Evolutionary conservation across 2,329 filamentous ascomycete species (phyloP), one percentile per base, ranked within the genome.

Genomic region (Aspergillus aculeatinus): DNA sequence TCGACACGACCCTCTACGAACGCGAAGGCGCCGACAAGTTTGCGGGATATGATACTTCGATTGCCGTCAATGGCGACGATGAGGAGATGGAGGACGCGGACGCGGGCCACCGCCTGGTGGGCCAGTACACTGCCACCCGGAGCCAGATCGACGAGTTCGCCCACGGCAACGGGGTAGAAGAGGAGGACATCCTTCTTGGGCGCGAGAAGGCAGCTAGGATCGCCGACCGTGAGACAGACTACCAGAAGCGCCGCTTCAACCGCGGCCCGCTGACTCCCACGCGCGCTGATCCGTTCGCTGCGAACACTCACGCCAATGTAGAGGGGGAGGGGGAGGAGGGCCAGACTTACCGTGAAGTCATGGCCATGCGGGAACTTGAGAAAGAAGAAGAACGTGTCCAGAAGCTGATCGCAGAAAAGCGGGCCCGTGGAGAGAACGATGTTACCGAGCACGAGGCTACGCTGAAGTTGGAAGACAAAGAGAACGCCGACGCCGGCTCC

Each of bases 101-200:
- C 75, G 87, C 81, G n/a, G 81, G 90, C 68, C 86, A 89, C 70
- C 87, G 91, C 61, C 82, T 99, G 62, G 89, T 97, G 35, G 94
- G 93, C 64, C 95, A 98, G 77, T 99, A 99, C 79, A 99, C 95
- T 39, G 95, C 95, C 27, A 94, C 92, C 44, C 89, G 87, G 67
- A 88, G 90, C 54, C 92, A 97, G 79, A 93, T 99, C 73, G 91
- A 96, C 74, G 95, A 99, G 78, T 96, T 96, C 78, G 89, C 94
- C 25, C 87, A 86, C 57, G 93, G 93, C 58, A 83, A 84, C 63
- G 93, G 91, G 48, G 91, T 94, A 27, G 94, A 96, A 74, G 94
- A 97, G 78, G 92, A 94, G 60, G 96, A 99, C 71, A 89, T 94
- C 6, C 82, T 99, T 63, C 84, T 92, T 54, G 90, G 89, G 49